Evolutionary conservation across 2,329 filamentous ascomycete genomes (phyloP), one percentile per base, ranked within the genome.

Genomic region (Hypoxylon sp.): DNA sequence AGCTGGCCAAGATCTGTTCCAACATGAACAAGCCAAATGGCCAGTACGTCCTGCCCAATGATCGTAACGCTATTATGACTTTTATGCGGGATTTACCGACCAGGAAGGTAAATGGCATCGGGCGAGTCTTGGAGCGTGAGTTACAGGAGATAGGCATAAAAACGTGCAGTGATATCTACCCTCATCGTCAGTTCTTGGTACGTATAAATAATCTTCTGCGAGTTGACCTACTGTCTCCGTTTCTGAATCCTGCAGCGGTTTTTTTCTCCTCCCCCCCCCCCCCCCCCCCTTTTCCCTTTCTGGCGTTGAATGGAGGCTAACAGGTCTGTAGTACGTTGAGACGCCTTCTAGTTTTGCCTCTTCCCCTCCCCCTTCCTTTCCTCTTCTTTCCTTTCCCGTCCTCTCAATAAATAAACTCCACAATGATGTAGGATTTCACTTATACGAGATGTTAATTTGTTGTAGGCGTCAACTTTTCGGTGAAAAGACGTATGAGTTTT

Each of bases 11-110:
- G 81, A 97, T 99, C 33, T 94, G 92, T 74, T 97, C 94, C 17
- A 98, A 99, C 77, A 89, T 92, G 79, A 98, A 98, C 80, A 99
- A 99, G 77, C 96, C 96, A 0, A 97, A 99, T 74, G 96, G 96
- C 0, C 96, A 98, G 77, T 98, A 92, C 74, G 82, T 88, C 8
- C 83, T 98, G 1, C 86, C 91, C 0, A 92, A 86, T 58, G 91
- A 97, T 44, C 87, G 95, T 8, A 81, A 83, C 27, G 86, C 89
- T 0, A 94, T 99, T 66, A 90, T 98, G 87, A 82, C 86, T 0
- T 98, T 98, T 77, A 97, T 98, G 92, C 86, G 87, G 10, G 87
- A 91, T 31, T 83, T 99, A 25, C 91, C 95, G 0, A 94, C 94
- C 0, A 88, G 96, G 35, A 98, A 98, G 77, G 92, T 98, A 48